Evolutionary conservation across 208 protist species (phyloP).

Genomic region (Trichomonas tenax): DNA sequence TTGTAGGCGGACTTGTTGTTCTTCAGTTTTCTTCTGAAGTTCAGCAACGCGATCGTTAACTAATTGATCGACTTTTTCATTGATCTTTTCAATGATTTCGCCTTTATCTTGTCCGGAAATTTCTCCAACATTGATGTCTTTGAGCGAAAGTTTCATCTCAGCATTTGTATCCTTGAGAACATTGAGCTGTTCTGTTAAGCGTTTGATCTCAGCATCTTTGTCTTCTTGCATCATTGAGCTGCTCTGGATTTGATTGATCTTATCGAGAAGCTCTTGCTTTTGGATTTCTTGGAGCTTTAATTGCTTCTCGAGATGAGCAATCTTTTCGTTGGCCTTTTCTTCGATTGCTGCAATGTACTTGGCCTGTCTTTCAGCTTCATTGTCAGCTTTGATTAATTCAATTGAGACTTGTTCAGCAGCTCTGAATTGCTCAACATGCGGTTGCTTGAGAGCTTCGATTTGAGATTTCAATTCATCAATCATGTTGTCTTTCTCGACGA

Average conservation of each 20-base stretch:
- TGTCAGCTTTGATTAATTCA: neutral
- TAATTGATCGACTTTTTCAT: neutral
- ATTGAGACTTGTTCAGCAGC: neutral
- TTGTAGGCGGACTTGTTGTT: neutral
- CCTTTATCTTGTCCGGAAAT: neutral
- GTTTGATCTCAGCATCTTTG: neutral
- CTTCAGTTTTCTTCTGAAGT: neutral
- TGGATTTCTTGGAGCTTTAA: neutral
- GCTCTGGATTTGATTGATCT: neutral
- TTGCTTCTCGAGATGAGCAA: neutral
- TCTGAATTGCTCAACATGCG: neutral
- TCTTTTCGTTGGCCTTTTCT: neutral
- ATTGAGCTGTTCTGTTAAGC: neutral
- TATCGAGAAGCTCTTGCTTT: neutral
- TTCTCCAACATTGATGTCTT: neutral
- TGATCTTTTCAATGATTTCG: neutral
- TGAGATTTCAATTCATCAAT: neutral
- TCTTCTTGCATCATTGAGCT: neutral
- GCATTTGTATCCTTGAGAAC: neutral
- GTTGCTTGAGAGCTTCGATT: neutral
- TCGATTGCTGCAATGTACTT: neutral
- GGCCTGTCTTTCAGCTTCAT: neutral
- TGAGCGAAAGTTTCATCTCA: neutral
- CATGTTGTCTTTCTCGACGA: neutral
- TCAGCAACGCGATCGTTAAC: neutral